Evolutionary conservation across 306 rosid species (phyloP).

Genomic region (Alnus glutinosa): DNA sequence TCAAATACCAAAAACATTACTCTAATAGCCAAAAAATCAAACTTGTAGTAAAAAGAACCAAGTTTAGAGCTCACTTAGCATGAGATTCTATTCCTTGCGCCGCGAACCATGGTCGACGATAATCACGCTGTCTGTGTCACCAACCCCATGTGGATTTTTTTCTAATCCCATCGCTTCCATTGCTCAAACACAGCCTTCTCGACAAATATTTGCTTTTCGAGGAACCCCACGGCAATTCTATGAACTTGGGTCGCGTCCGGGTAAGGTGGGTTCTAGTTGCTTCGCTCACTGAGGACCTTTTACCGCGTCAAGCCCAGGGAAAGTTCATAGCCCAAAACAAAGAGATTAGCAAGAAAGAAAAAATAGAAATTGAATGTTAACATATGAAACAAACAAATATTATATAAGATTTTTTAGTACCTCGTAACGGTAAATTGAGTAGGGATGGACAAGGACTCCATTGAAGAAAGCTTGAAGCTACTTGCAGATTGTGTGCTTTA

Average conservation of each 20-base stretch:
- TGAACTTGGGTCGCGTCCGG: conserved; percentile 34
- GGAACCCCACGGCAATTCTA: conserved; percentile 29
- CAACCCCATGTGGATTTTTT: conserved; percentile 40
- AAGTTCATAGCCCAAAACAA: not conserved
- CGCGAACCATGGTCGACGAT: conserved; percentile 97
- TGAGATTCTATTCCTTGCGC: conserved; percentile 79
- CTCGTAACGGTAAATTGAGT: conserved; percentile 34
- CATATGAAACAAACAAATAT: not conserved
- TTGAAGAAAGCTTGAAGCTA: not conserved
- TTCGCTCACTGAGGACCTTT: conserved; percentile 38
- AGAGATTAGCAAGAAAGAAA: not conserved
- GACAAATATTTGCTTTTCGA: conserved; percentile 29
- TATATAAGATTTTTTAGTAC: conserved; percentile 21
- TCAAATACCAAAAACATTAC: not conserved
- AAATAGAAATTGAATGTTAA: not conserved
- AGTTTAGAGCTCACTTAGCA: conserved; percentile 67
- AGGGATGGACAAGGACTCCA: conserved; percentile 18
- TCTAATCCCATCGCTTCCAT: conserved; percentile 35
- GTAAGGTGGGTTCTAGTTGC: conserved; percentile 33
- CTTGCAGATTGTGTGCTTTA: not conserved
- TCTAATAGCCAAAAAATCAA: not conserved
- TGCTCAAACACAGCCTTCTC: conserved; percentile 35
- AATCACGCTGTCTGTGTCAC: conserved; percentile 60
- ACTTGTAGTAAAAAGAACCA: not conserved
- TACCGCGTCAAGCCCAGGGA: not conserved